Evolutionary conservation across 257 asterid genomes (phyloP), one percentile per base, ranked within the genome.

Genomic region (Solanum ossicruentum): DNA sequence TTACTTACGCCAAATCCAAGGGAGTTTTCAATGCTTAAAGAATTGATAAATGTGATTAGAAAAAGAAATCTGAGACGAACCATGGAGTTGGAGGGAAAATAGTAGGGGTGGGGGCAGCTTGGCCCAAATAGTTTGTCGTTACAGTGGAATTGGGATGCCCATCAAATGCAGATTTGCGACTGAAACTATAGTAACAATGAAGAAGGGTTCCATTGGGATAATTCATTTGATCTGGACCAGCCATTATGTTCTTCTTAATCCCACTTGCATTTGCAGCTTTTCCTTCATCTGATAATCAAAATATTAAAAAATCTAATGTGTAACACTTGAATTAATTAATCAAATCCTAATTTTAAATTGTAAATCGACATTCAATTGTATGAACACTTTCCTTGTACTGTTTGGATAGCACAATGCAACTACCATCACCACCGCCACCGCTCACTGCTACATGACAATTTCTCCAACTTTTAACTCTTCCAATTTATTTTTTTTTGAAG

Each of bases 171-270:
- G 47, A 21, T 65, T 78, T 83, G 23, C 2, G 36, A 47, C 49
- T 56, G 12, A 3, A 8, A 41, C 11, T 26, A 9, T 73, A 21
- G 58, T 47, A 47, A 4, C 10, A 1, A 26, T 21, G 21, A 73
- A n/a, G 41, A 72, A 45, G 80, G 23, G 72, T 60, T 83, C 39
- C 52, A 83, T 20, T 72, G 45, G 84, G 54, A 28, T 49, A 26
- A 82, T 52, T 82, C 69, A 65, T 12, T 84, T 80, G 79, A 51
- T 63, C 17, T 75, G 61, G 5, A 23, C 82, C 82, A 23, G 8
- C 61, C 12, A 51, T 75, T 51, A 1, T 23, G 12, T 86, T 89
- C 82, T 49, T 86, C 83, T 87, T 86, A 45, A 26, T 85, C 52
- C 17, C 56, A 5, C 21, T 85, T 75, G 26, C 51, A 5, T 26